Base-by-base conservation (phyloP, 2,329 filamentous ascomycete genomes). In the Tolypocladium endophyticum region DNA sequence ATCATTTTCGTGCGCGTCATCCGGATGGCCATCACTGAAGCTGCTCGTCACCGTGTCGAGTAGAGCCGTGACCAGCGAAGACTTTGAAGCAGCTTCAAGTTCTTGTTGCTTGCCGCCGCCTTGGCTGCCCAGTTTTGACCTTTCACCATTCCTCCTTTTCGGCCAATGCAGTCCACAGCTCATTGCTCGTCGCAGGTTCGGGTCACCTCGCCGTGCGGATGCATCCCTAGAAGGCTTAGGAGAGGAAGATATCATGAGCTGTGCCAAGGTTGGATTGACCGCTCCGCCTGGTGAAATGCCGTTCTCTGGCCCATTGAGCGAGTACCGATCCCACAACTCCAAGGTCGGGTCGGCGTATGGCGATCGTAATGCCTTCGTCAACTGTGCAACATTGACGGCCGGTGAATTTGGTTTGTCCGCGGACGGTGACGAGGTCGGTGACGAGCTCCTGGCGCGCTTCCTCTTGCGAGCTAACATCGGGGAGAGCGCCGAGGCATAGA, bases 241-340 rank as follows among this genome's bases (percentile, higher is more conserved):
- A 3, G 88, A 90, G 5, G 87, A 90, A 0, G 87, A 89, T 2
- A 86, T 79, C 75, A 88, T 84, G 33, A 90, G 75, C 59, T 88
- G 83, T 56, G 84, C 82, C 30, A 90, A 76, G 20, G 81, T 75
- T 45, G 83, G 83, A 65, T 84, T 85, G 50, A 76, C 72, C 52
- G 79, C 71, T 25, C 81, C 81, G 1, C 53, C 73, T 72, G 58
- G 73, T 65, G 62, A 79, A 72, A 18, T 76, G 70, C 58, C 73
- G 72, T 62, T 79, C 76, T 67, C 78, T 33, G 64, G 62, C 74
- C 58, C 69, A 43, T 68, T 72, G 20, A 84, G 73, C 43, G 87
- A 82, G 69, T 90, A 91, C 58, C 87, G 85, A 65, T 88, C 89
- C 89, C 89, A 93, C 2, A 92, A 73, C 63, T 92, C 88, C 38